Evolutionary conservation across 1,284 basidiomycete species (phyloP).

Genomic region (Pseudozyma tsukubaensis): DNA sequence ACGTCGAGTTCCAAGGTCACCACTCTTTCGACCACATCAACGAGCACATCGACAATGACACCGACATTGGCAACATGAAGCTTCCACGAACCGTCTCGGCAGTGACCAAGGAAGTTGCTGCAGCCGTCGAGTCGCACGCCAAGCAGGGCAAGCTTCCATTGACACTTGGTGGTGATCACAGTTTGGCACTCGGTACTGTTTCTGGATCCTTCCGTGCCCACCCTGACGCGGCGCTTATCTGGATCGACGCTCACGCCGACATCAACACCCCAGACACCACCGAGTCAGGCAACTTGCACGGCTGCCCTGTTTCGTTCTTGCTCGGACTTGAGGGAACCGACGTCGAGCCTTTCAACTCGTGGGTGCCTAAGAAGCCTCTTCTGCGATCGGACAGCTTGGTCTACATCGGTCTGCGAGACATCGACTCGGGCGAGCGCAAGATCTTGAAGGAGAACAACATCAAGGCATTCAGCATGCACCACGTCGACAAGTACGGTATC

Average conservation of each 20-base stretch:
- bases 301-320: conserved; percentile 97
- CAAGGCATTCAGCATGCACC: conserved; percentile 97
- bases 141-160: conserved; percentile 84
- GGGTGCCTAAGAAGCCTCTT: conserved; percentile 61
- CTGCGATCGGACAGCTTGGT: conserved; percentile 80
- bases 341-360: conserved; percentile 64
- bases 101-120: conserved; percentile 85
- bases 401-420: conserved; percentile 94
- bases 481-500: conserved; percentile 96
- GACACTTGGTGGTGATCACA: conserved; percentile 97
- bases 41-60: conserved; percentile 58
- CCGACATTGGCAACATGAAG: conserved; percentile 62
- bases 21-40: conserved; percentile 85
- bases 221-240: conserved; percentile 83
- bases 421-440: conserved; percentile 88
- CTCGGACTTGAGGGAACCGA: conserved; percentile 68
- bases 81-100: conserved; percentile 68
- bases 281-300: conserved; percentile 91
- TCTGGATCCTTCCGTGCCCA: conserved; percentile 70
- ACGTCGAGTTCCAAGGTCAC: conserved; percentile 86
- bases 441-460: conserved; percentile 87
- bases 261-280: conserved; percentile 92
- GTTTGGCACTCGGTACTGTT: conserved; percentile 74
- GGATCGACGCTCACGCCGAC: conserved; percentile 81
- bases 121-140: conserved; percentile 79